These are phyloP conservation scores for Neofusicoccum laricinum DNA, from an alignment of 2,329 filamentous ascomycete species.

Conservation along the genomic window DNA sequence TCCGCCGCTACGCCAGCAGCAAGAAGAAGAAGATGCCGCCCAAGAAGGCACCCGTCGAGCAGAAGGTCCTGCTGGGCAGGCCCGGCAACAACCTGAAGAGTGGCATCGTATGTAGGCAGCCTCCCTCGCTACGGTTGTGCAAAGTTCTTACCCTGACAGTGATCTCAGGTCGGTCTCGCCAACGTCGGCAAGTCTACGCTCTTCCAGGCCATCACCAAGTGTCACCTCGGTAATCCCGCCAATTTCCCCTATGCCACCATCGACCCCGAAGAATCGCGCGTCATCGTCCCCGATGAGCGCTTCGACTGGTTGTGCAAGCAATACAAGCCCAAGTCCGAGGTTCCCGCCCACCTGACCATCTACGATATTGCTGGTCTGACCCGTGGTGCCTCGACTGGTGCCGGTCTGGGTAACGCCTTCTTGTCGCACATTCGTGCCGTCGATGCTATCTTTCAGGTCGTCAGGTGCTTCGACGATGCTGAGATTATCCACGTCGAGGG, in stretches of 20 bases:
- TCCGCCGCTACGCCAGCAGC: slow-evolving; percentile 50
- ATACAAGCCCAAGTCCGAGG: slow-evolving; percentile 95
- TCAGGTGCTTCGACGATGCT: slow-evolving; percentile 96
- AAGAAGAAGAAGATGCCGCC: slow-evolving; percentile 81
- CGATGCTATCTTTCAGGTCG: slow-evolving; percentile 96
- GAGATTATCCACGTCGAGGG: slow-evolving; percentile 99
- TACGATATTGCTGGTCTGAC: slow-evolving; percentile 99
- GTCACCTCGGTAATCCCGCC: slow-evolving; percentile 93
- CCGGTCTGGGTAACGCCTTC: slow-evolving; percentile 96
- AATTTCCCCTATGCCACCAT: slow-evolving; percentile 99
- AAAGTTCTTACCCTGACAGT: slow-evolving; percentile 43
- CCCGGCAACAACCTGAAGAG: slow-evolving; percentile 98
- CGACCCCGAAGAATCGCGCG: slow-evolving; percentile 95
- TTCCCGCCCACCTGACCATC: slow-evolving; percentile 96
- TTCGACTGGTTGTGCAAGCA: slow-evolving; percentile 95
- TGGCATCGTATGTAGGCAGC: slow-evolving; percentile 82
- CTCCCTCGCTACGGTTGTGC: slow-evolving; percentile 24
- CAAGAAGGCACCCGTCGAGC: slow-evolving; percentile 87
- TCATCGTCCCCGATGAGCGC: slow-evolving; percentile 92
- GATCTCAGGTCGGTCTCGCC: slow-evolving; percentile 82
- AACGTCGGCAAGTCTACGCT: slow-evolving; percentile 99
- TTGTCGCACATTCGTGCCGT: slow-evolving; percentile 97
- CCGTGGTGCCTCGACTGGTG: slow-evolving; percentile 92
- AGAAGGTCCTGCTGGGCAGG: slow-evolving; percentile 94
- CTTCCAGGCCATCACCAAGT: slow-evolving; percentile 99